Percentiles rank a stretch among this genome's conserved stretches.
These are phyloP conservation scores for Arthroderma sp. DNA, from an alignment of 2,329 filamentous ascomycete genomes.

Conservation along the genomic window DNA sequence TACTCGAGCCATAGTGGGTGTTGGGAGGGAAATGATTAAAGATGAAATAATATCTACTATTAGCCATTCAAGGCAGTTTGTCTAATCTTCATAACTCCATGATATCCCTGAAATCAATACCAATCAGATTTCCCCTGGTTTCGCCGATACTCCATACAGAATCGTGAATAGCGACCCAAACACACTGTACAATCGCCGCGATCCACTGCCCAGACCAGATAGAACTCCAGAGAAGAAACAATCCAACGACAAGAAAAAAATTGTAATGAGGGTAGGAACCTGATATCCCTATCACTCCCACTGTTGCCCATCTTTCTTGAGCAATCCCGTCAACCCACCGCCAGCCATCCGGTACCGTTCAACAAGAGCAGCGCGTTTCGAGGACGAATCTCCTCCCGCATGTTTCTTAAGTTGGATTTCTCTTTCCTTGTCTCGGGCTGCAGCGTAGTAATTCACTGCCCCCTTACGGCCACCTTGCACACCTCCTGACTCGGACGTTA, in stretches of 20 bases:
- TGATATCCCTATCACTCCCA: neutral
- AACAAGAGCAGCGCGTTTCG: neutral
- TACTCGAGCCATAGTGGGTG: slow-evolving; percentile 7
- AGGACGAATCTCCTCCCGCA: neutral
- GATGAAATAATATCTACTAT: too few relatives aligned
- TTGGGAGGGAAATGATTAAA: neutral
- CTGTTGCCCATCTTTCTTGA: slow-evolving; percentile 16
- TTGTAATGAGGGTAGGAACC: too few relatives aligned
- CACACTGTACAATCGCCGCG: too few relatives aligned
- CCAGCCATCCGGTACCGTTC: slow-evolving; percentile 19
- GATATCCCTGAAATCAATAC: too few relatives aligned
- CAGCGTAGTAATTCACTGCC: slow-evolving; percentile 43
- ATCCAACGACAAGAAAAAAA: too few relatives aligned
- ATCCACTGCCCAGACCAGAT: too few relatives aligned
- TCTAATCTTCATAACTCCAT: too few relatives aligned
- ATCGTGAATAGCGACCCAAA: too few relatives aligned
- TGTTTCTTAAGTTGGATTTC: slow-evolving; percentile 40
- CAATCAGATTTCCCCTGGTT: too few relatives aligned
- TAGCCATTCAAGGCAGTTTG: too few relatives aligned
- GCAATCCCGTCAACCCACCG: slow-evolving; percentile 25
- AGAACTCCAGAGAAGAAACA: too few relatives aligned
- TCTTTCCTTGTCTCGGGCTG: slow-evolving; percentile 45
- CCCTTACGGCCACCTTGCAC: slow-evolving; percentile 35
- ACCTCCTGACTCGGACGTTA: slow-evolving; percentile 2
- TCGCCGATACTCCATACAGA: too few relatives aligned